Evolutionary conservation across 352 stramenopile species (phyloP), one percentile per base, ranked within the genome.

Genomic region (Globisporangium nunn): DNA sequence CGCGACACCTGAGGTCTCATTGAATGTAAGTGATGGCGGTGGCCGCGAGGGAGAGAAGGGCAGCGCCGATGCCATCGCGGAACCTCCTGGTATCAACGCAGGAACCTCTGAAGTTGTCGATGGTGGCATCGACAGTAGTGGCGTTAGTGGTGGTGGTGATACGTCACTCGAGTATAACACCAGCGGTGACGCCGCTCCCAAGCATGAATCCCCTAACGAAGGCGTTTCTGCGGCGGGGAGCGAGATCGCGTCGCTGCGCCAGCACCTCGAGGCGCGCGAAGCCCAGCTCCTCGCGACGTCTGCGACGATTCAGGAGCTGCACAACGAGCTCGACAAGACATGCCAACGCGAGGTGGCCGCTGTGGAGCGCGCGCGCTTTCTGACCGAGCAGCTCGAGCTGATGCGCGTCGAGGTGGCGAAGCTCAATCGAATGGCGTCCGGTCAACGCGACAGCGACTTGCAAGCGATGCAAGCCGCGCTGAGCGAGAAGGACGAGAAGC

Each of bases 261-360:
- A 66, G 5, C 67, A 88, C 46, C 64, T 93, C 33, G 23, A 62
- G 15, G 61, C 78, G 50, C 70, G 81, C 0, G 84, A 93, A 56
- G 75, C 71, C 4, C 84, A 93, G 59, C 45, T 93, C 8, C 37
- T 93, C 54, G 67, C 77, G 12, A 84, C 80, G 7, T 88, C 75
- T 0, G 60, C 72, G 1, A 75, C 74, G 4, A 88, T 91, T 56
- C 68, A 71, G 23, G 77, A 91, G 56, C 68, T 93, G 8, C 81
- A 91, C 50, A 68, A 88, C 39, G 83, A 91, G 52, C 70, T 93
- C 23, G 83, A 93, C 63, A 77, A 85, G 47, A 83, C 80, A 2
- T 85, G 78, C 47, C 67, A 76, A 45, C 77, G 79, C 3, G 82
- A 91, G 31, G 71, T 88, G 10, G 70, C 60, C 11, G 81, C 78